Conservation (phyloP, 1,139 yeast genomes). For the Suhomyces ambrosiae region DNA sequence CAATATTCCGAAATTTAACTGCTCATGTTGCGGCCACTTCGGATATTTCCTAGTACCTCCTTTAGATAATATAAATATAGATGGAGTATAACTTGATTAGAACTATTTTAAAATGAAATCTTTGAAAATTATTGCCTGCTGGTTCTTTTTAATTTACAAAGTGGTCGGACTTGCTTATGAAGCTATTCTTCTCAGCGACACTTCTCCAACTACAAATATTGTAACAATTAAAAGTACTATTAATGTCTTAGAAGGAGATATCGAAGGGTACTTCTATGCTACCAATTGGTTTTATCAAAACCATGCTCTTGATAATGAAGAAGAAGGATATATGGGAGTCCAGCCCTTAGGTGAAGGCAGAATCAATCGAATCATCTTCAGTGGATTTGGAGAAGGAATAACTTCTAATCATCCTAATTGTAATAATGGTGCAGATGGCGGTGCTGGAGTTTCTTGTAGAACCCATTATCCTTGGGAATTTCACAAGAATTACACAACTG, state of each 20-base stretch:
- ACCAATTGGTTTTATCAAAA: not conserved
- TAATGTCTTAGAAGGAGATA: not conserved
- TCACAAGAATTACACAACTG: constrained; percentile 5
- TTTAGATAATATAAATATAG: no score
- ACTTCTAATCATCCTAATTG: constrained; percentile 1
- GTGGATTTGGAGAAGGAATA: not conserved
- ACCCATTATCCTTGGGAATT: constrained; percentile 8
- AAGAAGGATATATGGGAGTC: not conserved
- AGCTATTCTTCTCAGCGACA: no score
- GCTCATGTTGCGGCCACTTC: no score
- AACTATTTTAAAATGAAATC: no score
- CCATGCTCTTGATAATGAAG: not conserved
- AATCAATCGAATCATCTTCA: not conserved
- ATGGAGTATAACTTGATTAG: no score
- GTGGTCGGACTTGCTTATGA: no score
- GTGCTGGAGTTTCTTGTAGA: constrained; percentile 7
- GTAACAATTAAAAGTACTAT: no score
- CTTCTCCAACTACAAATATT: no score
- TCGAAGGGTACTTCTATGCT: not conserved
- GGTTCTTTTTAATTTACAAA: no score
- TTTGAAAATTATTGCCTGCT: no score
- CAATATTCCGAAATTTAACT: no score
- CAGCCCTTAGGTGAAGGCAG: not conserved
- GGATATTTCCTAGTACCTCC: no score
- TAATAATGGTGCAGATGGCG: constrained; percentile 6